Conservation (phyloP, 2,329 filamentous ascomycete species). For the Epichloe glyceriae region DNA sequence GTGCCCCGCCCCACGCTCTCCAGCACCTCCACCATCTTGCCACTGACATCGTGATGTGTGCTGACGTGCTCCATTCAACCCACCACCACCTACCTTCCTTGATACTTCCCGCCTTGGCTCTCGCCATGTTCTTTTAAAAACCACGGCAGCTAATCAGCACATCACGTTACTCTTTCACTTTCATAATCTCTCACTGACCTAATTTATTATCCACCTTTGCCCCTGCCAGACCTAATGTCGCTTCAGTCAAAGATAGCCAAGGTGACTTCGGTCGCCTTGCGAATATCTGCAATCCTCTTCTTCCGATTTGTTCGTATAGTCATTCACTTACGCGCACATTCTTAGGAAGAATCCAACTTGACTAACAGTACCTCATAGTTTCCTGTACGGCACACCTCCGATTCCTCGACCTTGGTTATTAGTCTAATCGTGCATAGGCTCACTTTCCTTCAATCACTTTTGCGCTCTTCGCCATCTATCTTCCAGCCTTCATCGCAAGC, state of each 20-base stretch:
- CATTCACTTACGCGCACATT: background rate
- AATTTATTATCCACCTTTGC: background rate
- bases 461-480: slow-evolving; percentile 52
- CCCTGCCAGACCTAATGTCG: slow-evolving; percentile 4
- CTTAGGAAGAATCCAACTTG: no score
- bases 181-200: background rate
- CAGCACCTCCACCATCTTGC: no score
- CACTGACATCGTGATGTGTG: background rate
- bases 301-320: slow-evolving; percentile 22
- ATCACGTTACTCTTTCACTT: background rate
- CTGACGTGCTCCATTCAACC: background rate
- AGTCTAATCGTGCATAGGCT: slow-evolving; percentile 15
- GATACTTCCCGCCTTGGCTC: background rate
- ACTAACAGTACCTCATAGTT: slow-evolving; percentile 17
- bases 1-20: no score
- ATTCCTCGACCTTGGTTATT: background rate
- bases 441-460: slow-evolving; percentile 40
- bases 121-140: background rate
- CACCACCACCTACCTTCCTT: background rate
- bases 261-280: slow-evolving; percentile 24
- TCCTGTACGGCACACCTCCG: slow-evolving; percentile 17
- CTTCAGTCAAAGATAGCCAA: slow-evolving; percentile 19
- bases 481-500: slow-evolving; percentile 48
- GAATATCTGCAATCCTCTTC: slow-evolving; percentile 23
- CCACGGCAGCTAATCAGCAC: background rate